A percentile compares a stretch with the other conserved stretches of the same genome.
Evolutionary conservation across 2,329 filamentous ascomycete genomes (phyloP).

Genomic region (Blastomyces percursus): DNA sequence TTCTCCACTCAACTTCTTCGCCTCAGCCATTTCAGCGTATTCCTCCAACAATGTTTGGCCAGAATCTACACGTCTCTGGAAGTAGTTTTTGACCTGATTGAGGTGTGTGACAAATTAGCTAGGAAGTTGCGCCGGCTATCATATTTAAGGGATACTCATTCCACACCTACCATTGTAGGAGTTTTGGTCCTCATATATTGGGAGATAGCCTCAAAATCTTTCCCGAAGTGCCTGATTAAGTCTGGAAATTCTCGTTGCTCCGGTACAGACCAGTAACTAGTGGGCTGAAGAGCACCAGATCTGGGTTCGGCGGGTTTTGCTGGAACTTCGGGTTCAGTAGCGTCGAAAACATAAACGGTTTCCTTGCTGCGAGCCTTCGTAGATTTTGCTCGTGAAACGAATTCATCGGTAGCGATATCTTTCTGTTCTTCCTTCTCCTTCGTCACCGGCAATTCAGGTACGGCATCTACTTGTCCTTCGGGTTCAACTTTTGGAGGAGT

Average conservation of each 20-base stretch:
- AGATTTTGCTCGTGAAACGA: constrained; percentile 7
- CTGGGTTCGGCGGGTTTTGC: constrained; percentile 18
- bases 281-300: constrained; percentile 34
- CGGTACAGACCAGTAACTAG: constrained; percentile 44
- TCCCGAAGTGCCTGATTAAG: constrained; percentile 38
- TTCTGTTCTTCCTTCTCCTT: constrained; percentile 11
- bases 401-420: background rate
- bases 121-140: background rate
- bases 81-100: constrained; percentile 41
- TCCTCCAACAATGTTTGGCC: constrained; percentile 37
- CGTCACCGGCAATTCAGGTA: background rate
- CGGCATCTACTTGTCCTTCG: constrained; percentile 9
- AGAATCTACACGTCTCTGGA: constrained; percentile 34
- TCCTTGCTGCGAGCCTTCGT: constrained; percentile 19
- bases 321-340: constrained; percentile 7
- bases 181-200: constrained; percentile 43
- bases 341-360: constrained; percentile 2
- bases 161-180: constrained; percentile 38
- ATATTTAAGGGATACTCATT: background rate
- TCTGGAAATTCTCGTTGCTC: constrained; percentile 39
- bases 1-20: constrained; percentile 36
- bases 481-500: constrained; percentile 21
- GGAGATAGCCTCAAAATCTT: constrained; percentile 40
- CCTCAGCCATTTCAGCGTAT: constrained; percentile 33
- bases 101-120: constrained; percentile 1